phyloP scores from a whole-genome alignment of 306 rosid species.

The Cucurbita ficifolia region DNA sequence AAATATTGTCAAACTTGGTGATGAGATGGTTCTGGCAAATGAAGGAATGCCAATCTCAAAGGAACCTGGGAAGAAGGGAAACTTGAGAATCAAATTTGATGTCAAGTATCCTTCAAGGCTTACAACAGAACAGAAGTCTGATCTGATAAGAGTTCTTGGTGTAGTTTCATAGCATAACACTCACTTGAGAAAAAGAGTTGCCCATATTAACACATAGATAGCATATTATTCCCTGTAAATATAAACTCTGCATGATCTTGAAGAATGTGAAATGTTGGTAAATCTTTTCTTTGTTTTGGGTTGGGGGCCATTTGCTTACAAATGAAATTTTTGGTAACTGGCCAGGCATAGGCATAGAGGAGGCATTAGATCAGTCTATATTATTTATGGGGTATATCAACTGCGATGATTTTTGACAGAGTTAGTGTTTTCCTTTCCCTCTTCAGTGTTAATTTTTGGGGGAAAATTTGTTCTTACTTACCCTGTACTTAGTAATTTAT shows the following conservation, averaged over 20 bases:
- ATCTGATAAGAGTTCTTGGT: constrained; percentile 68
- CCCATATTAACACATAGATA: constrained; percentile 17
- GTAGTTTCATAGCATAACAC: constrained; percentile 29
- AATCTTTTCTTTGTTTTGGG: neutral
- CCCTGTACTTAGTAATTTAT: neutral
- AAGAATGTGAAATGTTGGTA: neutral
- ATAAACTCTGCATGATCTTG: neutral
- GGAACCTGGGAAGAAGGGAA: constrained; percentile 78
- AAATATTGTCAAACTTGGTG: constrained; percentile 58
- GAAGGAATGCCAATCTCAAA: constrained; percentile 96
- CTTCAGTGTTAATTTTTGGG: neutral
- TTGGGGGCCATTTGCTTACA: neutral
- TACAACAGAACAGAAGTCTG: constrained; percentile 66
- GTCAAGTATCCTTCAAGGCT: constrained; percentile 73
- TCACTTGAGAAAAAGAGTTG: constrained; percentile 13
- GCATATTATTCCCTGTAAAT: constrained; percentile 8
- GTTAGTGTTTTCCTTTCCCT: neutral
- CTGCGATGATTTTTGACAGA: neutral
- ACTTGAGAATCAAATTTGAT: constrained; percentile 65
- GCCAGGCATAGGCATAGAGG: neutral
- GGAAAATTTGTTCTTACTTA: neutral
- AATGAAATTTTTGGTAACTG: neutral
- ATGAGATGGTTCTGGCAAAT: constrained; percentile 42
- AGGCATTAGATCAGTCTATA: neutral
- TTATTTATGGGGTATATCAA: neutral